Conservation (phyloP, 495 filamentous ascomycete genomes). For the Xylaria scruposa region DNA sequence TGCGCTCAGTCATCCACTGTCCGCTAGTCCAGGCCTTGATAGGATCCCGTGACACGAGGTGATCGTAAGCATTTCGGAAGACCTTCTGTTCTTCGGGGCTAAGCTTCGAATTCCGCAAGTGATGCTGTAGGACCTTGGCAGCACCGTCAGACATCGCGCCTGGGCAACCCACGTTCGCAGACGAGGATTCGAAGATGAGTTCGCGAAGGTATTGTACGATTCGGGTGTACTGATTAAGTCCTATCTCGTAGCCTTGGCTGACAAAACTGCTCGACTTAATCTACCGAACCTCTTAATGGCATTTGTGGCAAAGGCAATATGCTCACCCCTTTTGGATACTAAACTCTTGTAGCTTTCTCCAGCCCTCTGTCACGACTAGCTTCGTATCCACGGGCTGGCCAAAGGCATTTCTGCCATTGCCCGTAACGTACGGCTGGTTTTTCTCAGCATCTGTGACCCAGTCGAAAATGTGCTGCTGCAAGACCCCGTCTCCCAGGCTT, state of each 20-base stretch:
- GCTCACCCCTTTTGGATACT: constrained; percentile 56
- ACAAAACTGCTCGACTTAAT: constrained; percentile 47
- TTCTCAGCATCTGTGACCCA: constrained; percentile 65
- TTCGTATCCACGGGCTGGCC: constrained; percentile 51
- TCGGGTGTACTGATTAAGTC: constrained; percentile 55
- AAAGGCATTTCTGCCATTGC: constrained; percentile 56
- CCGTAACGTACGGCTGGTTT: constrained; percentile 61
- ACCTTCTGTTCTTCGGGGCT: constrained; percentile 42
- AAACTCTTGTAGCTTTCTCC: constrained; percentile 60
- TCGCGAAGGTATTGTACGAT: constrained; percentile 62
- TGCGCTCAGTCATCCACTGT: constrained; percentile 88
- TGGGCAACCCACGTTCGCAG: constrained; percentile 54
- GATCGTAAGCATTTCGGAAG: constrained; percentile 54
- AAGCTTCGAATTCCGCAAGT: constrained; percentile 41
- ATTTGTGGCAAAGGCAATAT: background rate
- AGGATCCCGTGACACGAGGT: constrained; percentile 64
- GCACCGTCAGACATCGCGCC: constrained; percentile 72
- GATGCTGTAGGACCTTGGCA: constrained; percentile 59
- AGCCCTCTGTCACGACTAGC: constrained; percentile 63
- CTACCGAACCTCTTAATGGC: background rate
- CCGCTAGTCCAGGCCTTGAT: constrained; percentile 73
- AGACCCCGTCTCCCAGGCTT: constrained; percentile 53
- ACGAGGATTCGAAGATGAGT: constrained; percentile 64
- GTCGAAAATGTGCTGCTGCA: constrained; percentile 52
- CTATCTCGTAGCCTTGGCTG: constrained; percentile 60